Base-by-base conservation (phyloP, 805 yeast genomes). In the Ascoidea tarda region DNA sequence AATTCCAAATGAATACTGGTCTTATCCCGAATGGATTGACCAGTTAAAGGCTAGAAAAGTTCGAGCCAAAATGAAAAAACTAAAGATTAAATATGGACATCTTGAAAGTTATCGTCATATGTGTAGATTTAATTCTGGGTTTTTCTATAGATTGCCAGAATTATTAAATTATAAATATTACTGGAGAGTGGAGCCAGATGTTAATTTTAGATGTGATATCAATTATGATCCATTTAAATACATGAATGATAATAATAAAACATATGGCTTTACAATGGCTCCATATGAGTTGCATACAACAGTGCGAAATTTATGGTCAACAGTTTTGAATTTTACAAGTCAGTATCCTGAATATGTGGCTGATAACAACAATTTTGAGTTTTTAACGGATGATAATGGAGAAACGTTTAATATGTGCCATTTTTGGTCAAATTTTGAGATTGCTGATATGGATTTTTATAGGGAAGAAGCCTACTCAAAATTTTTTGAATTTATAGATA, bases 61-160 rank as follows among this genome's bases (percentile, higher is more conserved):
- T 12, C 57, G 68, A 58, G 53, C 56, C 5, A 55, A 60, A 33
- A 56, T 69, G 62, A 57, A 58, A 5, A 56, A 63, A 21, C 66
- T 64, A 46, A 52, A 56, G 6, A 62, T 73, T 58, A 67, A 68
- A 53, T 71, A 73, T 52, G 85, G 84, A 10, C 72, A 69, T 8
- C 65, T 70, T n/a, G 67, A 67, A 55, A 70, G 76, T 12, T 79
- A 79, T 59, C 61, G 83, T 51, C 78, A 77, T 62, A 79, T 79
- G 85, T 85, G 95, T 64, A 79, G 88, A 49, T 85, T 80, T 67
- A 83, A 84, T 65, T 74, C 83, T 6, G 93, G 93, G 1, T 69
- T 68, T 54, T 79, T 78, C 59, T 79, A 72, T 63, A 69, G 70
- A 49, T 70, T 78, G 55, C 69, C 71, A 33, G 68, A 69, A 47